A percentile compares a stretch with the other conserved stretches of the same genome.
Evolutionary conservation across 352 stramenopile species (phyloP).

Genomic region (Phytophthora fragariae): DNA sequence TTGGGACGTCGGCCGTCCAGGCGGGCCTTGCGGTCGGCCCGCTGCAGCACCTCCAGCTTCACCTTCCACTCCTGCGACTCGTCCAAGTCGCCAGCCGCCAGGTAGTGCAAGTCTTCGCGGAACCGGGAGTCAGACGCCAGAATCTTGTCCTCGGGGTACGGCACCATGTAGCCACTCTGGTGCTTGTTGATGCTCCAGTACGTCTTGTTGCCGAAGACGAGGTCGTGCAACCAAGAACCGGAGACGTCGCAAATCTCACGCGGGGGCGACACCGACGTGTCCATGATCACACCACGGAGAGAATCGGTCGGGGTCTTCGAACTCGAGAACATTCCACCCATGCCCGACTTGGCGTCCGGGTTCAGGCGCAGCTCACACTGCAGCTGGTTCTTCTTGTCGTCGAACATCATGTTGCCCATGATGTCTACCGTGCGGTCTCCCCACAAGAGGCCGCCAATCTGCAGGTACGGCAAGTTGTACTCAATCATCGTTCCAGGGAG

Average conservation of each 20-base stretch:
- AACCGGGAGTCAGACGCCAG: slow-evolving; percentile 76
- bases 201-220: slow-evolving; percentile 69
- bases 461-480: slow-evolving; percentile 78
- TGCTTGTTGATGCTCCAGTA: slow-evolving; percentile 80
- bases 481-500: slow-evolving; percentile 61
- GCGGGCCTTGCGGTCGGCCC: slow-evolving; percentile 77
- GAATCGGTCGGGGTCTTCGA: slow-evolving; percentile 81
- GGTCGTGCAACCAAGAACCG: slow-evolving; percentile 83
- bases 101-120: slow-evolving; percentile 76
- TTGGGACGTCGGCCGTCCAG: slow-evolving; percentile 78
- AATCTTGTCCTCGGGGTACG: slow-evolving; percentile 64
- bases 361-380: slow-evolving; percentile 83
- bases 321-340: slow-evolving; percentile 85
- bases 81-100: slow-evolving; percentile 74
- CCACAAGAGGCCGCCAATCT: slow-evolving; percentile 82
- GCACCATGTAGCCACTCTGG: slow-evolving; percentile 68
- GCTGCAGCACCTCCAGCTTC: slow-evolving; percentile 80
- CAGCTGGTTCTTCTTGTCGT: slow-evolving; percentile 80
- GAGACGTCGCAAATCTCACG: slow-evolving; percentile 75
- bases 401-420: slow-evolving; percentile 71
- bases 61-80: slow-evolving; percentile 89
- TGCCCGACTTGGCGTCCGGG: slow-evolving; percentile 87
- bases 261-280: slow-evolving; percentile 57
- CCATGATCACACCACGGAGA: slow-evolving; percentile 73
- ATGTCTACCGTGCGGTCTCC: slow-evolving; percentile 86